A percentile compares a stretch with the other conserved stretches of the same genome.
These are phyloP conservation scores for Sarocladium brachiariae DNA, from an alignment of 2,329 filamentous ascomycete genomes.

Conservation along the genomic window DNA sequence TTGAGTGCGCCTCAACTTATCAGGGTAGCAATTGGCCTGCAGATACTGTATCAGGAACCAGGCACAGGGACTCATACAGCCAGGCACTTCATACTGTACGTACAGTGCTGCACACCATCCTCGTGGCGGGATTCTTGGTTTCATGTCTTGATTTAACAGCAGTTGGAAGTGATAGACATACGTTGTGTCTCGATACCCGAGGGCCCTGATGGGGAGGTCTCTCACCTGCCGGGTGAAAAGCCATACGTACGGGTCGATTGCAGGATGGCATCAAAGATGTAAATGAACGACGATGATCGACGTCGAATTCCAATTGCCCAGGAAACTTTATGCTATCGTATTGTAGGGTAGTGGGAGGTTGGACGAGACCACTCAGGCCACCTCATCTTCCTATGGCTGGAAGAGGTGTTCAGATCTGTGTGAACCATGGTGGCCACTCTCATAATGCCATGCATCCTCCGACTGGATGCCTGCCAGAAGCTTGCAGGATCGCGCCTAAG, in stretches of 20 bases:
- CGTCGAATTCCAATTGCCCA: too few relatives aligned
- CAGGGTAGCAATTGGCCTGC: not conserved
- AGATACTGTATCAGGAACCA: constrained; percentile 6
- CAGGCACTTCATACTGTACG: too few relatives aligned
- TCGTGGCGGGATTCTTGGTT: not conserved
- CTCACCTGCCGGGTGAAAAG: too few relatives aligned
- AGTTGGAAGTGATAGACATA: not conserved
- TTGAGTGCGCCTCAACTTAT: too few relatives aligned
- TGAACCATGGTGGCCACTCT: not conserved
- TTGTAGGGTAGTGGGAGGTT: too few relatives aligned
- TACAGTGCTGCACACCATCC: not conserved
- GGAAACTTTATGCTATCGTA: too few relatives aligned
- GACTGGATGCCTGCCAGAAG: not conserved
- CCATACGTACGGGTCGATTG: too few relatives aligned
- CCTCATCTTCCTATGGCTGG: too few relatives aligned
- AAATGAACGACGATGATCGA: too few relatives aligned
- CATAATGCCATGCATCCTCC: not conserved
- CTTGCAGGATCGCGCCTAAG: not conserved
- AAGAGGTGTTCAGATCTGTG: not conserved
- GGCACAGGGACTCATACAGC: constrained; percentile 7
- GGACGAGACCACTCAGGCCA: too few relatives aligned
- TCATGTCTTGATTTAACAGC: not conserved
- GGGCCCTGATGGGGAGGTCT: not conserved
- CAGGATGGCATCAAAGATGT: too few relatives aligned
- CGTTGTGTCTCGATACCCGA: not conserved